Percentiles rank a stretch among this genome's conserved stretches.
phyloP scores from a whole-genome alignment of 1,284 basidiomycete genomes.

The Ceratobasidium sp. region DNA sequence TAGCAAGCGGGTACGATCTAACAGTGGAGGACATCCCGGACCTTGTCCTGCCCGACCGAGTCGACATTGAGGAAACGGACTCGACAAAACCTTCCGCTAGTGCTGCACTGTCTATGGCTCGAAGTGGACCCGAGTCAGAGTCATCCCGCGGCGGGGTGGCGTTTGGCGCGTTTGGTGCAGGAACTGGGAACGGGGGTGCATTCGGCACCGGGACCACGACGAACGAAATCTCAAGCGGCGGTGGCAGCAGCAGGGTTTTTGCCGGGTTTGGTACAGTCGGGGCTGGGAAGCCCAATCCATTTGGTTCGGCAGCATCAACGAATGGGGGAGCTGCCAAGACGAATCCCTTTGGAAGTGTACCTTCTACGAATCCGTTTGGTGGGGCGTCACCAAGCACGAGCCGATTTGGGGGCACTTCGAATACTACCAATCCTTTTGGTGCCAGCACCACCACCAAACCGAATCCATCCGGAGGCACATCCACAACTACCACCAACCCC shows the following conservation, averaged over 20 bases:
- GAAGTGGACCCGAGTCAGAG: background rate
- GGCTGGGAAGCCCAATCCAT: conserved; percentile 27
- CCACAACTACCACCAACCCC: background rate
- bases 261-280: conserved; percentile 27
- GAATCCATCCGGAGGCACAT: conserved; percentile 19
- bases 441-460: background rate
- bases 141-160: background rate
- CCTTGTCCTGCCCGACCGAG: conserved; percentile 13
- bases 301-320: background rate
- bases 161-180: background rate
- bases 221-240: background rate
- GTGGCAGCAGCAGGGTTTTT: conserved; percentile 5
- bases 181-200: background rate
- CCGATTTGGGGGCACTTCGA: background rate
- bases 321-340: background rate
- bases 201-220: background rate
- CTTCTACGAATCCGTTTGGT: conserved; percentile 9
- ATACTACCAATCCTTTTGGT: conserved; percentile 18
- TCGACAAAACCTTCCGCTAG: background rate
- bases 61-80: conserved; percentile 26
- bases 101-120: background rate
- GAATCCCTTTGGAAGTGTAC: background rate
- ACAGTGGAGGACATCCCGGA: conserved; percentile 25
- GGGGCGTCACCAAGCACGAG: background rate
- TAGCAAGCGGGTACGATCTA: conserved; percentile 34